Conservation (phyloP, 441 rosid genomes). For the Erysimum pusillum region DNA sequence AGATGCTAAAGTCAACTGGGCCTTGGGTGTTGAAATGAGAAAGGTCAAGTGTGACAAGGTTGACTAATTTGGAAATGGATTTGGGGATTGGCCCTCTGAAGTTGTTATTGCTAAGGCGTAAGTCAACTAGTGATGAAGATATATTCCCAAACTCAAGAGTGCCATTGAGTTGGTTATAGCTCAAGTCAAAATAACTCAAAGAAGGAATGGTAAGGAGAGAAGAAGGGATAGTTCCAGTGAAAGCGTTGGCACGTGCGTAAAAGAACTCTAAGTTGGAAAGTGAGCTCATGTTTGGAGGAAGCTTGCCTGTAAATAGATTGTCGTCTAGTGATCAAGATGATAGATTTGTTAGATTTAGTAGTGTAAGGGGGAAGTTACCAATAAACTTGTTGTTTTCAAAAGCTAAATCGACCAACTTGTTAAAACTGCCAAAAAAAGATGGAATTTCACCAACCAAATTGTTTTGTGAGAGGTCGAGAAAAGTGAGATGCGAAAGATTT, state of each 20-base stretch:
- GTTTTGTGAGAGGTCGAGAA: not conserved
- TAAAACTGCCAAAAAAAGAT: not conserved
- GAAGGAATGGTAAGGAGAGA: not conserved
- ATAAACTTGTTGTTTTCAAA: not conserved
- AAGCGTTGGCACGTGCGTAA: not conserved
- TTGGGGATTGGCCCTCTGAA: not conserved
- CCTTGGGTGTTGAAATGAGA: slow-evolving; percentile 44
- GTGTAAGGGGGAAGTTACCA: slow-evolving; percentile 5
- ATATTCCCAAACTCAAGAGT: not conserved
- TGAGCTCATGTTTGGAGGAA: slow-evolving; percentile 12
- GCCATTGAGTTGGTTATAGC: not conserved
- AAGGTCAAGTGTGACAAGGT: slow-evolving; percentile 36
- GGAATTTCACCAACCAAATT: slow-evolving; percentile 13
- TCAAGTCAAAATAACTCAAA: not conserved
- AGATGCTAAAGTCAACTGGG: slow-evolving; percentile 28
- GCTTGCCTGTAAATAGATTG: slow-evolving; percentile 9
- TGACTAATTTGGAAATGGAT: slow-evolving; percentile 1
- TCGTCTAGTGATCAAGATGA: not conserved
- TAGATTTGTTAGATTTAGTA: not conserved
- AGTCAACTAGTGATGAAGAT: not conserved
- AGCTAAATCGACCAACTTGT: not conserved
- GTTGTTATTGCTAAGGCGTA: not conserved
- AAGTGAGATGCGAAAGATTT: not conserved
- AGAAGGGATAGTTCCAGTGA: not conserved
- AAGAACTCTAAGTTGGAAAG: not conserved